Evolutionary conservation across 2,329 filamentous ascomycete genomes (phyloP).

Genomic region (Scleromitrula shiraiana): DNA sequence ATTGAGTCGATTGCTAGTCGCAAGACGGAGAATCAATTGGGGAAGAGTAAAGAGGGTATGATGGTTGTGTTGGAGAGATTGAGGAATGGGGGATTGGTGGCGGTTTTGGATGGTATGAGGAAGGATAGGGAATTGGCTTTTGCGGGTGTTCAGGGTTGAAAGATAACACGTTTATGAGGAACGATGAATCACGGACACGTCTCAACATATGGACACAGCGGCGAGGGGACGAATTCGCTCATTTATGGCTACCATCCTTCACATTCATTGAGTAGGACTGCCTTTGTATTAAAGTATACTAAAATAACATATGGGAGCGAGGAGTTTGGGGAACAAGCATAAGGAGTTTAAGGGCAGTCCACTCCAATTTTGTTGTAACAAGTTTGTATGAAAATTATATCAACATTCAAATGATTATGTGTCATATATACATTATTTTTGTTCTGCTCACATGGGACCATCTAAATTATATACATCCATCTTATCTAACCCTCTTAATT

Average conservation of each 20-base stretch:
- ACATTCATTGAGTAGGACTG: constrained; percentile 8
- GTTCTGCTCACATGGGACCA: not conserved
- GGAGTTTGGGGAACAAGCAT: constrained; percentile 20
- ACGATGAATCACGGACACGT: constrained; percentile 1
- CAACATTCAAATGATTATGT: not conserved
- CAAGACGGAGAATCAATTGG: constrained; percentile 68
- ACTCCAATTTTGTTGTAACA: constrained; percentile 9
- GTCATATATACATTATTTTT: not conserved
- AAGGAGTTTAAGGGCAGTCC: constrained; percentile 5
- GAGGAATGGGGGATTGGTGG: constrained; percentile 57
- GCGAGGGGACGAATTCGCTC: not conserved
- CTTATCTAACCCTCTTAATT: not conserved
- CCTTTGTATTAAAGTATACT: constrained; percentile 16
- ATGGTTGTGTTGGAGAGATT: constrained; percentile 68
- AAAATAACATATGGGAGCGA: constrained; percentile 21
- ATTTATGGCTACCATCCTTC: constrained; percentile 1
- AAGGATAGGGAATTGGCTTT: constrained; percentile 39
- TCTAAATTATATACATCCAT: not conserved
- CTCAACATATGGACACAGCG: not conserved
- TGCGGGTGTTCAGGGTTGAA: constrained; percentile 10
- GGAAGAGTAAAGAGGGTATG: constrained; percentile 79
- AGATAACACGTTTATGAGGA: constrained; percentile 10
- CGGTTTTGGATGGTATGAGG: constrained; percentile 63
- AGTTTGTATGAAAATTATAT: constrained; percentile 2
- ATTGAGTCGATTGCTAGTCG: constrained; percentile 73